Evolutionary conservation across 2,329 filamentous ascomycete species (phyloP), one percentile per base, ranked within the genome.

Genomic region (Penicillium sp.): DNA sequence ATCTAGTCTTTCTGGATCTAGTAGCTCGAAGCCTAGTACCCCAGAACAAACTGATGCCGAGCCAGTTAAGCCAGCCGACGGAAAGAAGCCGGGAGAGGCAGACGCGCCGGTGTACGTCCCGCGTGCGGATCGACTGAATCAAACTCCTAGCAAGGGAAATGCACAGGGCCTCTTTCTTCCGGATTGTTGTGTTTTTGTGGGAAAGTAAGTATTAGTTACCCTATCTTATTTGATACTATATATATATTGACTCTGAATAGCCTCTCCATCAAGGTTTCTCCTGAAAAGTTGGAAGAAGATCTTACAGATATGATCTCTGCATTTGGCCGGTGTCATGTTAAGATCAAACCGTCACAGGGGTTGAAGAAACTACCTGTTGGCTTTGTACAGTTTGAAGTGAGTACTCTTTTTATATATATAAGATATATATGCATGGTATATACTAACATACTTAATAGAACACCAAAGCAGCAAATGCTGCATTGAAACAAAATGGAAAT

Each of bases 351-450:
- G n/a, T 25, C 47, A 19, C 29, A 25, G 29, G 33, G 65, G 16
- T 68, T 75, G 59, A 65, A 62, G 40, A 70, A 71, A 15, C 64
- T 76, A 15, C 72, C 73, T 0, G 70, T 67, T 38, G 75, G 69
- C 15, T 74, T 76, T 65, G 67, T 76, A 23, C 74, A 76, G 54
- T 77, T 73, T 57, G 69, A 76, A 60, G 74, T 72, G 62, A 53
- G 65, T 53, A 2, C 7, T 2, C 2, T 40, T 31, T 8, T 31
- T 4, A 13, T 7, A 21, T 40, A 7, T 13, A 16, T 39, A 19
- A 39, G 39, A 23, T 15, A 25, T 41, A 16, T 25, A 2, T 21
- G 16, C 16, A 43, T 10, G 4, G 16, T 3, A 38, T 38, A 38
- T 47, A 47, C 46, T 55, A 43, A 55, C 49, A 8, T 53, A 16